Conservation (phyloP, 345 rosid genomes). For the Lagerstroemia speciosa region DNA sequence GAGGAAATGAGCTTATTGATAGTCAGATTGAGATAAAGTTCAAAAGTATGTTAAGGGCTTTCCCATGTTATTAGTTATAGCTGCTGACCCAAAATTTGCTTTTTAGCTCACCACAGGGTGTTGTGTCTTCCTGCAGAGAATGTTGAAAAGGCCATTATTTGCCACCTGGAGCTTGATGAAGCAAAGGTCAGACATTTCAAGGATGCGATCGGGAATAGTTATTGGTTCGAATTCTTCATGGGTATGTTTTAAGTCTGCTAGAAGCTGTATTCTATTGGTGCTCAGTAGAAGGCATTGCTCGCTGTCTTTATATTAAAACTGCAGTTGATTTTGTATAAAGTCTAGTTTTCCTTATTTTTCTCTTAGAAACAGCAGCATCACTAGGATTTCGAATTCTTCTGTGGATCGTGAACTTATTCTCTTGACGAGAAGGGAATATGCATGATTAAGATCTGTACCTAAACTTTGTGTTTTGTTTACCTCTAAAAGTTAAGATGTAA, state of each 20-base stretch:
- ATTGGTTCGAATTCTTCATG: slow-evolving; percentile 91
- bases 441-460: neutral
- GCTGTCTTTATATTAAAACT: neutral
- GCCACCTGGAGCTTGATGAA: slow-evolving; percentile 57
- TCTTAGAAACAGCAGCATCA: neutral
- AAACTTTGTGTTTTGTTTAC: neutral
- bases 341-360: neutral
- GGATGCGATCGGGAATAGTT: slow-evolving; percentile 82
- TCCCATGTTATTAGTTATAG: slow-evolving; percentile 3
- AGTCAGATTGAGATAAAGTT: slow-evolving; percentile 78
- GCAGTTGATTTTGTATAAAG: neutral
- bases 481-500: no score
- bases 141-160: slow-evolving; percentile 51
- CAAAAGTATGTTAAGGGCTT: slow-evolving; percentile 46
- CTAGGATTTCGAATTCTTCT: neutral
- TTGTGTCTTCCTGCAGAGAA: slow-evolving; percentile 27
- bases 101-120: neutral
- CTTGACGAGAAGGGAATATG: neutral
- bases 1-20: slow-evolving; percentile 99
- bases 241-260: slow-evolving; percentile 46
- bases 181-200: slow-evolving; percentile 68
- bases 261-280: neutral
- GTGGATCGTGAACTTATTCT: neutral
- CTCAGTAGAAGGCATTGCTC: neutral
- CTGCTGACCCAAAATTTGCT: neutral